Evolutionary conservation across 768 basidiomycete species (phyloP).

Genomic region (Auricularia heimuer): DNA sequence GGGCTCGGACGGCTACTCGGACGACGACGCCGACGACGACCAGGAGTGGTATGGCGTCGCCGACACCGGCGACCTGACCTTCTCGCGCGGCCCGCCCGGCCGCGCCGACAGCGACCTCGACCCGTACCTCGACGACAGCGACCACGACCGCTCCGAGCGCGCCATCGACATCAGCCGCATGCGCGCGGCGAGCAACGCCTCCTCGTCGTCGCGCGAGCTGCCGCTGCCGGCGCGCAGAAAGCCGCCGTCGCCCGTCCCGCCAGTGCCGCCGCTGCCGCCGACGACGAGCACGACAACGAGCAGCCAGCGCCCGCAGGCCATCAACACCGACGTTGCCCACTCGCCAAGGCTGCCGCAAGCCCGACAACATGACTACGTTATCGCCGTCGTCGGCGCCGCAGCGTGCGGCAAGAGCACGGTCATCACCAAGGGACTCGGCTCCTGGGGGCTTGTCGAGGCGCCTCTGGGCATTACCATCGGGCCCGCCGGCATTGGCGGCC

Average conservation of each 20-base stretch:
- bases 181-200: background rate
- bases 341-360: background rate
- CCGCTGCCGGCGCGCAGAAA: background rate
- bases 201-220: background rate
- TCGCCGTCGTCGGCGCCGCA: constrained; percentile 70
- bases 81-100: background rate
- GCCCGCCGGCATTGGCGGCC: background rate
- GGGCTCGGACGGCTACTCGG: background rate
- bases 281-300: background rate
- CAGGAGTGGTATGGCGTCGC: background rate
- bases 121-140: background rate
- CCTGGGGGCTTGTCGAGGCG: constrained; percentile 37
- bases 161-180: background rate
- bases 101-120: background rate
- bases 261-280: background rate
- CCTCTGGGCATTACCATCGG: background rate
- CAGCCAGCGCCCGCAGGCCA: background rate
- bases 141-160: background rate
- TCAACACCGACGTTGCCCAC: background rate
- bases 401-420: constrained; percentile 81
- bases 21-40: background rate
- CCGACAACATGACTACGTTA: constrained; percentile 7
- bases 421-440: constrained; percentile 65
- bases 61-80: background rate
- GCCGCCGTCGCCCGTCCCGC: background rate